These are phyloP conservation scores for Platanus orientalis DNA, from an alignment of 164 flowering plant species.

Conservation along the genomic window DNA sequence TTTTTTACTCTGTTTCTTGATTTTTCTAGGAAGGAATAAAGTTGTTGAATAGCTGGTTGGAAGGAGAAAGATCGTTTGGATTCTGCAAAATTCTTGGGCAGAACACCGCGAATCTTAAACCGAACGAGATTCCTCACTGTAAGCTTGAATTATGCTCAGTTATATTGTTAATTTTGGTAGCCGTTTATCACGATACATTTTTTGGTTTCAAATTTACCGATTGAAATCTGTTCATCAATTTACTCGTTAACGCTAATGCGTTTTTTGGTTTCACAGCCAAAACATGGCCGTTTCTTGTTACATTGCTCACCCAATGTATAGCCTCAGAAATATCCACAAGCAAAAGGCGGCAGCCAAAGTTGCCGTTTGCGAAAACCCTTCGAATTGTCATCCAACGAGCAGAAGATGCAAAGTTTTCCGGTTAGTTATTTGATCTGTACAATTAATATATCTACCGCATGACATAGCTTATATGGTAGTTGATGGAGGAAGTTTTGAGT, in stretches of 20 bases:
- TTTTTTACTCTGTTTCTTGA: not conserved
- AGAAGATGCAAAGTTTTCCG: conserved; percentile 50
- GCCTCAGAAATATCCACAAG: conserved; percentile 56
- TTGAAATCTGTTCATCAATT: too few species aligned
- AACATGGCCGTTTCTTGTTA: conserved; percentile 88
- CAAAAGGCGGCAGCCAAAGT: conserved; percentile 63
- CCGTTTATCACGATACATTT: not conserved
- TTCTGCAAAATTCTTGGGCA: conserved; percentile 59
- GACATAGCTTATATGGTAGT: not conserved
- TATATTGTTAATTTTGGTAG: not conserved
- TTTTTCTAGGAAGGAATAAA: conserved; percentile 75
- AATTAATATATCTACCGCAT: not conserved
- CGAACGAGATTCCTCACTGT: conserved; percentile 65
- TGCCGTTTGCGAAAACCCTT: conserved; percentile 68
- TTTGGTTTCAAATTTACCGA: not conserved
- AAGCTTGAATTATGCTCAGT: conserved; percentile 11
- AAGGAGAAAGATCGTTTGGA: conserved; percentile 55
- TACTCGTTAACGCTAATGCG: too few species aligned
- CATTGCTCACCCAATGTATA: conserved; percentile 53
- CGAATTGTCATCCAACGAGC: conserved; percentile 66
- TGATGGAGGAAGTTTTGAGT: not conserved
- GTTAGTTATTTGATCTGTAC: conserved; percentile 23
- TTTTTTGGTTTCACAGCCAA: conserved; percentile 54
- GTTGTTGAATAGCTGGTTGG: conserved; percentile 77
- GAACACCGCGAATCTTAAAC: conserved; percentile 56